Conservation (phyloP, 768 basidiomycete species). For the Russula dissimulans region DNA sequence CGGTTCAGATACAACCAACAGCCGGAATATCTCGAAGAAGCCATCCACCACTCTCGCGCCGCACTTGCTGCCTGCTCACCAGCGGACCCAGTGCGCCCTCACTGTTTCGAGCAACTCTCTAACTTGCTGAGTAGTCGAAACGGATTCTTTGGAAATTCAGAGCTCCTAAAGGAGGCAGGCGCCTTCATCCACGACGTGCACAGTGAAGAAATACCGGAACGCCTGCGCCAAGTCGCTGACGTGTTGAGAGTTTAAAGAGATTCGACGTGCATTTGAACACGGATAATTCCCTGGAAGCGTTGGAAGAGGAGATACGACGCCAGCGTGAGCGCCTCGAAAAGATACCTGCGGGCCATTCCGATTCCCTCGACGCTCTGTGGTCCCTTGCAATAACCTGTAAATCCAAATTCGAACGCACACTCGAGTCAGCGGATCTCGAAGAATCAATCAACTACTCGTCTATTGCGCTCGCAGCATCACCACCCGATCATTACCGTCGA, state of each 20-base stretch:
- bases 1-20: no score
- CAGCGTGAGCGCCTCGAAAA: background rate
- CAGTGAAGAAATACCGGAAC: background rate
- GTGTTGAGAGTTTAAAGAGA: no score
- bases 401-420: background rate
- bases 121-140: background rate
- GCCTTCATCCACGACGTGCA: background rate
- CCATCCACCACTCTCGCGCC: no score
- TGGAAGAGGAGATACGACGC: background rate
- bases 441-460: background rate
- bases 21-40: no score
- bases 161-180: slow-evolving; percentile 1
- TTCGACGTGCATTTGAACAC: background rate
- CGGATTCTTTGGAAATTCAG: background rate
- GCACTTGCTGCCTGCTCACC: no score
- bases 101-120: no score
- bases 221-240: no score
- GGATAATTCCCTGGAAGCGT: background rate
- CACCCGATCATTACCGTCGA: background rate
- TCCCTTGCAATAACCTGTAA: background rate
- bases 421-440: background rate
- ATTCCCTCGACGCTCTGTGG: background rate
- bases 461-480: slow-evolving; percentile 2
- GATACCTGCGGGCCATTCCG: background rate
- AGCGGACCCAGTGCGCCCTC: no score